Evolutionary conservation across 345 rosid species (phyloP).

Genomic region (Rhizophora apiculata): DNA sequence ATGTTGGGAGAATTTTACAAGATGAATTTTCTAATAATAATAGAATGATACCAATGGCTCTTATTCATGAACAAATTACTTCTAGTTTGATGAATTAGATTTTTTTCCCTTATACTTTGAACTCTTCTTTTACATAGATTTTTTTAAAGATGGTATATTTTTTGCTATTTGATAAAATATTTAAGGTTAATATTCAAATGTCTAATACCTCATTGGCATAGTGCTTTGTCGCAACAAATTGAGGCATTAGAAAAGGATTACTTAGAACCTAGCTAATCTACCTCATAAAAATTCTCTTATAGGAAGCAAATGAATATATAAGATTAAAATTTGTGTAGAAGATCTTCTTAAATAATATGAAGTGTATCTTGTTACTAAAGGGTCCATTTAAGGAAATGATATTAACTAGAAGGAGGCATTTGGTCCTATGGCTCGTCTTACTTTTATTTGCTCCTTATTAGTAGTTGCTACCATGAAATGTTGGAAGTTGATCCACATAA

Average conservation of each 20-base stretch:
- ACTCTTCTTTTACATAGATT: too few relatives aligned
- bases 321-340: not conserved
- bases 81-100: too few relatives aligned
- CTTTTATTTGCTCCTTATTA: not conserved
- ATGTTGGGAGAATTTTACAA: too few relatives aligned
- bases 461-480: not conserved
- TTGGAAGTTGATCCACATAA: not conserved
- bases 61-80: too few relatives aligned
- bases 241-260: not conserved
- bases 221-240: not conserved
- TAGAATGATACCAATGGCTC: too few relatives aligned
- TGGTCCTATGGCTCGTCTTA: not conserved
- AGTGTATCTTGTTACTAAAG: not conserved
- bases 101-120: too few relatives aligned
- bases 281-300: not conserved
- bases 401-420: not conserved
- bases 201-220: not conserved
- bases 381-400: not conserved
- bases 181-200: too few relatives aligned
- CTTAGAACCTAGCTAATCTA: not conserved
- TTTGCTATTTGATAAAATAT: too few relatives aligned
- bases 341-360: not conserved
- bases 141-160: too few relatives aligned
- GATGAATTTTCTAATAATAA: too few relatives aligned
- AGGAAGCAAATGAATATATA: not conserved